Evolutionary conservation across 2,329 filamentous ascomycete species (phyloP), one percentile per base, ranked within the genome.

Genomic region (Alternaria longipes): DNA sequence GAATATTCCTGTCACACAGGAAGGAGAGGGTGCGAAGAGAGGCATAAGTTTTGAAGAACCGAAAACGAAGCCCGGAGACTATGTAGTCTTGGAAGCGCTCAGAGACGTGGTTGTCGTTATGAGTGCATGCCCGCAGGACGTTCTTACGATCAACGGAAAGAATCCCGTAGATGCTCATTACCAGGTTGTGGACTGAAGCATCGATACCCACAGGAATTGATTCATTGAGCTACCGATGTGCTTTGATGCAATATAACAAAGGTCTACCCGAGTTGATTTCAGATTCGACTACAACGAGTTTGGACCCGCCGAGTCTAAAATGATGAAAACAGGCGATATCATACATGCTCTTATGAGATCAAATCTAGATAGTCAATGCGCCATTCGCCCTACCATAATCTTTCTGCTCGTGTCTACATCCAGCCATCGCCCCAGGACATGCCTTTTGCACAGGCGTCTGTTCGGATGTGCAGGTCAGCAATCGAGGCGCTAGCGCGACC

Each of bases 121-220:
- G 82, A 80, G 77, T 63, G 79, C 81, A 4, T 84, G 82, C 69
- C 81, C 81, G 22, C 78, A 82, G 56, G 81, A 83, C 65, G 74
- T 83, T 6, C 67, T 79, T 9, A 78, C 74, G 2, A 82, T 83
- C 63, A 83, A 83, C 61, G 77, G 74, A 40, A 75, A 78, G 56
- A 77, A 77, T 54, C 77, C 79, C 3, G 78, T 78, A n/a, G 81
- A 82, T 59, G 81, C 79, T 6, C 79, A 82, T 65, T 83, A 82
- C 16, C 56, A 75, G 41, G 67, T 76, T 4, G 44, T 68, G n/a
- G 67, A 56, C 26, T 72, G 55, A 56, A 36, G 7, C 11, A 2
- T 14, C 6, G 16, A 8, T 8, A 16, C 0, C 18, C 8, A 20
- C 16, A 38, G 24, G 24, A 12, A n/a, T 40, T 14, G 9, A 11